Conservation (phyloP, 768 basidiomycete genomes). For the Agrocybe chaxingu region DNA sequence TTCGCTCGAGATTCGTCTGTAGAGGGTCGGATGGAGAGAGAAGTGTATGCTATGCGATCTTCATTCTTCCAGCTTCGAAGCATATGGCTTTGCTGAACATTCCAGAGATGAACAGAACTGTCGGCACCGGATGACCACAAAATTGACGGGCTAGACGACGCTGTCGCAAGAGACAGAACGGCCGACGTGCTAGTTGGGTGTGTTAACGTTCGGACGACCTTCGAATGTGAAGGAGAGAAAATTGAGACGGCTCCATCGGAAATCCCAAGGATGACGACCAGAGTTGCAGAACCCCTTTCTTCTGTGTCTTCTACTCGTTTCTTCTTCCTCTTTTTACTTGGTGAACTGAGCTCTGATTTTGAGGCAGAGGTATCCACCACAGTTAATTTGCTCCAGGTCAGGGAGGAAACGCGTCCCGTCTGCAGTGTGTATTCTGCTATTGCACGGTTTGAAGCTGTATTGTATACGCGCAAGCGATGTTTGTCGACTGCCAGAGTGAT, state of each 20-base stretch:
- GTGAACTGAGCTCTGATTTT: conserved; percentile 23
- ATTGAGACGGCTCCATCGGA: conserved; percentile 56
- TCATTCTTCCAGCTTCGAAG: conserved; percentile 53
- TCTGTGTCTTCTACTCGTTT: conserved; percentile 40
- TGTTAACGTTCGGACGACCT: conserved; percentile 51
- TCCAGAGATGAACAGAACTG: conserved; percentile 55
- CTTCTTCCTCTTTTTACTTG: conserved; percentile 57
- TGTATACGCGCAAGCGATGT: conserved; percentile 65
- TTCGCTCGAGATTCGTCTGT: conserved; percentile 36
- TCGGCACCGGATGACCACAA: conserved; percentile 62
- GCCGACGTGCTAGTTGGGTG: conserved; percentile 52
- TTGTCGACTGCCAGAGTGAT: conserved; percentile 69
- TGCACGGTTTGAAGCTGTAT: conserved; percentile 51
- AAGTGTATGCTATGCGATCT: conserved; percentile 56
- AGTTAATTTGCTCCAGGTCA: conserved; percentile 46
- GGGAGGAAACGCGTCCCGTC: conserved; percentile 48
- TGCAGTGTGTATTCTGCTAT: conserved; percentile 58
- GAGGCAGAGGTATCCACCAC: conserved; percentile 7
- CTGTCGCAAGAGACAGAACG: conserved; percentile 44
- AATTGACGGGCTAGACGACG: conserved; percentile 26
- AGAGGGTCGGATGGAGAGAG: conserved; percentile 41
- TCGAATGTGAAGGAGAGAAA: conserved; percentile 61
- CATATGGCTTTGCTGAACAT: conserved; percentile 45
- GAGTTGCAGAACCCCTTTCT: conserved; percentile 24
- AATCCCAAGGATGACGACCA: conserved; percentile 55